Evolutionary conservation across 2,329 filamentous ascomycete genomes (phyloP), one percentile per base, ranked within the genome.

Genomic region (Penicillium expansum): DNA sequence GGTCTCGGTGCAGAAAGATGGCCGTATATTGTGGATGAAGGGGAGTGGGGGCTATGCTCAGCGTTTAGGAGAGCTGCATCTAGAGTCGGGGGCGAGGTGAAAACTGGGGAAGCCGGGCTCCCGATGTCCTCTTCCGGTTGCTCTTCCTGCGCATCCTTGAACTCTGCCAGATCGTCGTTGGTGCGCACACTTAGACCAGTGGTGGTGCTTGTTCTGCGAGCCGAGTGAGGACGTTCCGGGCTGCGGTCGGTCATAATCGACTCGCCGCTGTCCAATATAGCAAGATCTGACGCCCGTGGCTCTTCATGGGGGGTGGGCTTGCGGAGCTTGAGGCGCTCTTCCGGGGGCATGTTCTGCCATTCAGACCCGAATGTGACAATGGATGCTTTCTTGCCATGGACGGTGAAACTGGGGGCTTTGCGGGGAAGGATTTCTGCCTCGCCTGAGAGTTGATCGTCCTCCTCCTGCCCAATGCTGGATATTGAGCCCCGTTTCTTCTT

Each of bases 371-470:
- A 95, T n/a, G 91, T 95, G 64, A 99, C 91, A 55, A 99, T 90
- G 1, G 92, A 96, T 3, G 94, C 94, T 75, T 99, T 97, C 79
- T 97, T 99, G 59, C 94, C 93, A 69, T 99, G 94, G 4, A 99
- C 87, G 4, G 94, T 96, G 73, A 99, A 99, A 67, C 91, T 96
- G 5, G 91, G 91, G 13, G 90, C 86, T 13, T 89, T 88, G 47
- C 94, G 86, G 7, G 89, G 81, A 13, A 99, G 80, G 11, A 89
- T 86, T 64, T 91, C 89, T 37, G 70, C 89, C 78, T 76, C 83
- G 67, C 58, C 56, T n/a, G 64, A 57, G 18, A 61, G 73, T 69
- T 68, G 72, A 48, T 67, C 77, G 18, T 84, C 83, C 33, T 85
- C 83, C 11, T 74, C 76, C 42, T 80, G 76, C 16, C 80, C 79